Percentiles rank a stretch among this genome's conserved stretches.
Conservation (phyloP, 345 rosid genomes). For the Hibiscus tridactylites region DNA sequence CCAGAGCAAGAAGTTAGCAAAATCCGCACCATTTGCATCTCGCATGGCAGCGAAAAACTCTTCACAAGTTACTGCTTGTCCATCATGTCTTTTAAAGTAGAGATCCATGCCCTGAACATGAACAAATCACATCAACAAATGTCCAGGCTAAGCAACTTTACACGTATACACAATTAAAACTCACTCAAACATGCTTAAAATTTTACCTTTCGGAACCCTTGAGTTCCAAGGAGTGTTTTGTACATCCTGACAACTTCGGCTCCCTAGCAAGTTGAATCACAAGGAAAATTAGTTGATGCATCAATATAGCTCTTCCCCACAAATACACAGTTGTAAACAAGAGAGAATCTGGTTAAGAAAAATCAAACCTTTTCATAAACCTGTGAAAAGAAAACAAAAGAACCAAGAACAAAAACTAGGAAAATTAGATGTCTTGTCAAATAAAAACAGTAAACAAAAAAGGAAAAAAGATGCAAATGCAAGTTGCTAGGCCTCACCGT, state of each 20-base stretch:
- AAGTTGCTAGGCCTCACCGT: slow-evolving; percentile 50
- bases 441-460: slow-evolving; percentile 8
- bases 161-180: background rate
- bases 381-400: slow-evolving; percentile 32
- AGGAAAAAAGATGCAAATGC: background rate
- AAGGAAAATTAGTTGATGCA: slow-evolving; percentile 3
- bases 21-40: slow-evolving; percentile 92
- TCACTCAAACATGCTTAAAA: background rate
- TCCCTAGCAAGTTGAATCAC: slow-evolving; percentile 48
- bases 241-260: slow-evolving; percentile 99
- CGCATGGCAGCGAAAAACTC: slow-evolving; percentile 95
- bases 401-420: slow-evolving; percentile 17
- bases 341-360: background rate
- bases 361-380: slow-evolving; percentile 89
- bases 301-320: slow-evolving; percentile 10
- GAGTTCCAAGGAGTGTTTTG: slow-evolving; percentile 86
- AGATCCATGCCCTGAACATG: slow-evolving; percentile 88
- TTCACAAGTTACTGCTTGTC: slow-evolving; percentile 98
- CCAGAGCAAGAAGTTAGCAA: slow-evolving; percentile 91
- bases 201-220: slow-evolving; percentile 86
- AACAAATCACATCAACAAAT: slow-evolving; percentile 11
- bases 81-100: slow-evolving; percentile 87
- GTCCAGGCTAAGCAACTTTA: background rate
- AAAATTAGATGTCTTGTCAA: slow-evolving; percentile 17
- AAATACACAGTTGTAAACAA: background rate